Evolutionary conservation across 257 asterid species (phyloP), one percentile per base, ranked within the genome.

Genomic region (Galeopsis tetrahit): DNA sequence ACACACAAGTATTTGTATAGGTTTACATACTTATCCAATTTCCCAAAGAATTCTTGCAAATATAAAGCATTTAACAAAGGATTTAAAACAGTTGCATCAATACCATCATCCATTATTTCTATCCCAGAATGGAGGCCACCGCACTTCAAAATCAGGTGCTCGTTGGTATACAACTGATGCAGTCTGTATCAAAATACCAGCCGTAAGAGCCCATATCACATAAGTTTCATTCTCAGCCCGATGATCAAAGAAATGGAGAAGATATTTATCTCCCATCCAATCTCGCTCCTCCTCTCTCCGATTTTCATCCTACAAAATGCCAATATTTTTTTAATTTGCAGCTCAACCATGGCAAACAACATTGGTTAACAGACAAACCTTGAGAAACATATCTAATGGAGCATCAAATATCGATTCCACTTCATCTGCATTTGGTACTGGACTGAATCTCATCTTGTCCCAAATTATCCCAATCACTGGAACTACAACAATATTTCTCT

Each of bases 381-480:
- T 85, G 66, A 90, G 94, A 84, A 93, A 90, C 93, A 89, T 90
- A 68, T 87, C 89, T 66, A 93, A 64, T 10, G 97, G 97, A 66
- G 93, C 93, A 79, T 90, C 89, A 34, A 90, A 93, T 46, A 90
- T 68, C 3, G 87, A 80, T 72, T 86, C 97, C 73, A 93, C 97
- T 75, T 93, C 97, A 52, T 86, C 87, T 14, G 88, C 76, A 79
- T 87, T 90, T 38, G 76, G 87, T 39, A 71, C 73, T 2, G 90
- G 90, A 38, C 35, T 80, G 77, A 87, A 90, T 58, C 78, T 80
- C 8, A 10, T 70, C 76, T 38, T 82, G 60, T 87, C 83, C 85
- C 83, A 85, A 52, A 93, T n/a, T 65, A 90, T 78, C 68, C 93
- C 98, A 36, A 93, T 73, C 31, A 93, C 97, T n/a, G 98, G 97